Evolutionary conservation across 179 eudicot species (phyloP), one percentile per base, ranked within the genome.

Genomic region (Camellia oleifera): DNA sequence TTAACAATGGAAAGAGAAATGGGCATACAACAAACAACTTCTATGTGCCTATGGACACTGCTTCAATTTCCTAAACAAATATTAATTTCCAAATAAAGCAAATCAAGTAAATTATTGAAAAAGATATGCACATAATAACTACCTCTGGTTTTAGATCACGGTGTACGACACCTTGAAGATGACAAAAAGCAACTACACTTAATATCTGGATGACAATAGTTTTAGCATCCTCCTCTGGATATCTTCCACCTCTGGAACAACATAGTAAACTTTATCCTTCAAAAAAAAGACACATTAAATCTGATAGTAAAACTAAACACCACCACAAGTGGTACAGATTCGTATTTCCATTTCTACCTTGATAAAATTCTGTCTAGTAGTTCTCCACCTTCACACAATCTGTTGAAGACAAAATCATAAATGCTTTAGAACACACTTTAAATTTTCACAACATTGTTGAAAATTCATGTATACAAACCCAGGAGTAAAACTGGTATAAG

Each of bases 91-190:
- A 23, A 53, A 54, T 18, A 58, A 79, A 7, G 20, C 26, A 8
- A 50, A 46, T 42, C 7, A 50, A 26, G 48, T 48, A 14, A 12
- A 68, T 45, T 18, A 46, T 60, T 18, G 14, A 26, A 20, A 58
- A 52, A 54, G 20, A 5, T 45, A 67, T 52, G 61, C 15, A 40
- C 74, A 23, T 2, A 20, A 79, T 56, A 26, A 56, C 69, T 85
- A 95, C 98, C 98, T 95, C 98, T 9, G 97, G 98, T 82, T 95
- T 95, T 48, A 95, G 85, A 85, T 95, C 98, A 54, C 98, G 97
- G 86, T 95, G 98, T 74, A 95, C 98, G 80, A 95, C 97, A 82
- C 98, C 98, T 85, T 95, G 98, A 80, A 93, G 94, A 86, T 95
- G 98, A 83, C 97, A 95, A 87, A 90, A 95, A 80, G 97, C 91